Base-by-base conservation (phyloP, 1,284 basidiomycete genomes). In the Ganoderma sp. region DNA sequence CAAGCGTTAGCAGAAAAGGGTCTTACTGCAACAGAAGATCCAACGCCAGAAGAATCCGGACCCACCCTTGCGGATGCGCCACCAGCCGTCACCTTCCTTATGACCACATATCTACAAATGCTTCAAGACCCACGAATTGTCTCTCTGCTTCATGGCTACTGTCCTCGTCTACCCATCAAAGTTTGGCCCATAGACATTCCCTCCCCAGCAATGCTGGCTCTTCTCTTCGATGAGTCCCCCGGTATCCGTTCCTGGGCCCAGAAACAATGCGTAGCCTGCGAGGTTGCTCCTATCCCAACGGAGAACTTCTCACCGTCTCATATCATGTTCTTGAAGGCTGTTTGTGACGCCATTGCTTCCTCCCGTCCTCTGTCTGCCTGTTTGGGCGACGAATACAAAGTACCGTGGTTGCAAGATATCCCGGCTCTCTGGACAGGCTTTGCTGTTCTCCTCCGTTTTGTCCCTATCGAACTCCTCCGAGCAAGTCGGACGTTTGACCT, bases 101-200 rank as follows among this genome's bases (percentile, higher is more conserved):
- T 90, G 64, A 78, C 94, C 65, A 88, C 85, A 39, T 92, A 92
- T 79, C 82, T 89, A 69, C 80, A 80, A 28, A 79, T 94, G 57
- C 82, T 94, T 54, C 82, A 79, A 50, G 83, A 91, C 72, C 66
- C 81, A 1, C 79, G 81, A 32, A 80, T 95, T 56, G 76, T 86
- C 50, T 76, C 77, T 25, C 76, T 87, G 50, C 76, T 90, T 59
- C 80, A 83, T 58, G 74, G 78, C 39, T 78, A 80, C 42, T 76
- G 83, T 54, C 83, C 85, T 10, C 73, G 79, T 17, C 73, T 73
- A 17, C 70, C 73, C 10, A 75, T 86, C 39, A 74, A 79, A 34
- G 80, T 75, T 5, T 92, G 89, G 88, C 88, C 90, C n/a, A 78
- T 78, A 3, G 84, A 88, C 59, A 79, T 84, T 34, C 79, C 88